Evolutionary conservation across 202 grass and related monocot species (phyloP).

Genomic region (Bolboschoenoplectus hybrid): DNA sequence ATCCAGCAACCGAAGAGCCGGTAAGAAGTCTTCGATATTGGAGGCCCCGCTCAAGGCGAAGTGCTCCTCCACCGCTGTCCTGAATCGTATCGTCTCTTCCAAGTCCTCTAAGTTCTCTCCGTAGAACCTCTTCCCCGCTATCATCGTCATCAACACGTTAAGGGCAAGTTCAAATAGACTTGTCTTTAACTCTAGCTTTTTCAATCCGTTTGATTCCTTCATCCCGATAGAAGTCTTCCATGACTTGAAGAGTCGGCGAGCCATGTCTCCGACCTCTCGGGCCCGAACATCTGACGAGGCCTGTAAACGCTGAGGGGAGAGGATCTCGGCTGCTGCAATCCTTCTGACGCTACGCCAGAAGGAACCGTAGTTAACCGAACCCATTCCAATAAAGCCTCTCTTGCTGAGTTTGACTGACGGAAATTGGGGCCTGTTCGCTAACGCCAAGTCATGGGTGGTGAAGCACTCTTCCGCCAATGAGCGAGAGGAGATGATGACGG

Average conservation of each 20-base stretch:
- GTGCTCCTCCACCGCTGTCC: slow-evolving; percentile 45
- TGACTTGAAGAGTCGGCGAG: background rate
- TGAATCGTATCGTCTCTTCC: slow-evolving; percentile 41
- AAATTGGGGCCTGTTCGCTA: slow-evolving; percentile 46
- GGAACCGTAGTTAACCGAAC: slow-evolving; percentile 46
- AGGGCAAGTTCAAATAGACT: slow-evolving; percentile 55
- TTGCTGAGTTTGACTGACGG: slow-evolving; percentile 23
- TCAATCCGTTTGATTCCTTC: too few species aligned
- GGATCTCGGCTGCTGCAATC: slow-evolving; percentile 53
- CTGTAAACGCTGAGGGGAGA: slow-evolving; percentile 38
- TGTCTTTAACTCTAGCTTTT: slow-evolving; percentile 48
- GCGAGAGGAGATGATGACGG: slow-evolving; percentile 52
- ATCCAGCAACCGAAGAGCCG: slow-evolving; percentile 49
- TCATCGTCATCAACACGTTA: slow-evolving; percentile 49
- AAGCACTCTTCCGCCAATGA: slow-evolving; percentile 51
- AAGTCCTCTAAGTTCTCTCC: slow-evolving; percentile 39
- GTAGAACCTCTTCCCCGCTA: slow-evolving; percentile 37
- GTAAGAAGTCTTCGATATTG: slow-evolving; percentile 52
- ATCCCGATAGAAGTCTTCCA: background rate
- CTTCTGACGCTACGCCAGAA: slow-evolving; percentile 52
- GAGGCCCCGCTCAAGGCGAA: slow-evolving; percentile 41
- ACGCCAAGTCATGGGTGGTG: slow-evolving; percentile 33
- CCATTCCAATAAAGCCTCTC: slow-evolving; percentile 41
- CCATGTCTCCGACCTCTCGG: slow-evolving; percentile 34
- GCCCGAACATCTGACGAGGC: slow-evolving; percentile 41